Evolutionary conservation across 192 early-diverging fungal species (phyloP), one percentile per base, ranked within the genome.

Genomic region (Phycomyces nitens): DNA sequence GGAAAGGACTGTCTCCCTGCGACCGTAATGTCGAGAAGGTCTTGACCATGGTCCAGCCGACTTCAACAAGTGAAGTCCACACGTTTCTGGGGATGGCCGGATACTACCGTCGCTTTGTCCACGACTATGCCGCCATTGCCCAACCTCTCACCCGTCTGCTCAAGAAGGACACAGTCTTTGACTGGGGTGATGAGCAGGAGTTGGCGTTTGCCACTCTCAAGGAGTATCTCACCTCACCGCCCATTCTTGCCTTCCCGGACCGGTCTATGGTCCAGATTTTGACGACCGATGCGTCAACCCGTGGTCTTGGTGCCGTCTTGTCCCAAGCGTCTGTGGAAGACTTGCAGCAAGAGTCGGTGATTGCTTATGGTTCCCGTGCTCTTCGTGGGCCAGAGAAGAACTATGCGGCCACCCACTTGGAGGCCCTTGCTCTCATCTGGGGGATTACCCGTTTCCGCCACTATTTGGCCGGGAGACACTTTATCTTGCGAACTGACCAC

Each of bases 401-500:
- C 2, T 80, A 75, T 22, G 18, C 62, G 0, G 57, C 60, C 0
- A 69, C 49, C 0, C 60, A 77, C 6, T 24, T 70, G 20, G 75
- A 80, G 39, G 72, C n/a, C n/a, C n/a, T n/a, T n/a, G n/a, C n/a
- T n/a, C n/a, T n/a, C n/a, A n/a, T n/a, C n/a, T n/a, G n/a, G n/a
- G n/a, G n/a, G n/a, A n/a, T n/a, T n/a, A n/a, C n/a, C n/a, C n/a
- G n/a, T n/a, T n/a, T n/a, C n/a, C 56, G 63, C 0, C 67, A 75
- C 8, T 75, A 60, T 21, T 24, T 81, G 3, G 20, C 18, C 0
- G 63, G 65, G 10, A 21, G 55, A 27, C 64, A 50, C 6, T 73
- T 80, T 15, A 1, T 56, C 0, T 9, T 80, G 2, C 54, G 58
- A 4, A 74, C 68, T 7, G 78, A 80, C 55, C 69, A 80, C 26